Conservation (phyloP, 1,284 basidiomycete genomes). For the Kalmanozyma brasiliensis region DNA sequence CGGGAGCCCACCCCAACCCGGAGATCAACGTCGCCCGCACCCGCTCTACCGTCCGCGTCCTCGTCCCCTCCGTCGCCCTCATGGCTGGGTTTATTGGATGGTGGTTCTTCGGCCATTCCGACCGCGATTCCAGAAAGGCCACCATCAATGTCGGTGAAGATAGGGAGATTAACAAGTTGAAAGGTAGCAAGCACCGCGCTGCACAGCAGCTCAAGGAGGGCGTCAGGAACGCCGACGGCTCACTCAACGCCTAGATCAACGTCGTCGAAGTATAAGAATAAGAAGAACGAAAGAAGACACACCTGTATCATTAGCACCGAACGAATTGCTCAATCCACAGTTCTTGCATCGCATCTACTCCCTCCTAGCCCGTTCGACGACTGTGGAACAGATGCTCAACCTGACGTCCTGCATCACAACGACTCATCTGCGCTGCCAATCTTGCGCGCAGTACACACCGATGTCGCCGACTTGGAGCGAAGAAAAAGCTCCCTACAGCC, state of each 20-base stretch:
- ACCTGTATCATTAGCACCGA: too few species aligned
- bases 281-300: too few species aligned
- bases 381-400: too few species aligned
- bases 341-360: too few species aligned
- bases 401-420: too few species aligned
- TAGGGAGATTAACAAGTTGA: constrained; percentile 41
- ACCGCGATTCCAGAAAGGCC: constrained; percentile 34
- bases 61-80: constrained; percentile 38
- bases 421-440: too few species aligned
- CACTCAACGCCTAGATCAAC: constrained; percentile 9
- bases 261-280: too few species aligned
- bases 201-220: constrained; percentile 40
- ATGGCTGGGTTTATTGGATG: constrained; percentile 47
- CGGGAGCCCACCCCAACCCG: constrained; percentile 36
- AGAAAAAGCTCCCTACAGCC: too few species aligned
- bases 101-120: constrained; percentile 52
- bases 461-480: too few species aligned
- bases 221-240: constrained; percentile 26
- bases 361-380: too few species aligned
- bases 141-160: constrained; percentile 41
- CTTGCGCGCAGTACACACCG: too few species aligned
- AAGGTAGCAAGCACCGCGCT: constrained; percentile 40
- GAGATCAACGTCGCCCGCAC: constrained; percentile 43
- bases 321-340: too few species aligned
- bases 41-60: constrained; percentile 38